A percentile compares a stretch with the other conserved stretches of the same genome.
Conservation (phyloP, 495 filamentous ascomycete genomes). For the Penicillium desertorum region DNA sequence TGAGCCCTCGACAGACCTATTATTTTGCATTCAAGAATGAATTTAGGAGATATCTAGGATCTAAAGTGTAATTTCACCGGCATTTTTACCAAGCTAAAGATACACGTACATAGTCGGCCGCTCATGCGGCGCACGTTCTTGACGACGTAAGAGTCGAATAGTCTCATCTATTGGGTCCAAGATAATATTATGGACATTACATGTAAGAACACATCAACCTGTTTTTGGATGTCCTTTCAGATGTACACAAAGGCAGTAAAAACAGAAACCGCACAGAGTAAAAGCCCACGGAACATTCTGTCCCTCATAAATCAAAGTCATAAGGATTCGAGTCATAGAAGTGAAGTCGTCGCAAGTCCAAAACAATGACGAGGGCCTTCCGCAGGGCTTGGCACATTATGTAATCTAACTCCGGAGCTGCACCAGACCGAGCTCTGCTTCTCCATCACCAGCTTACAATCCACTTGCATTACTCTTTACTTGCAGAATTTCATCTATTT, state of each 20-base stretch:
- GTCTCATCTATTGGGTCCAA: too few relatives aligned
- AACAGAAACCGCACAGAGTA: background rate
- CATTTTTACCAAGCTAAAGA: background rate
- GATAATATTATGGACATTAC: too few relatives aligned
- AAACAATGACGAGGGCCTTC: slow-evolving; percentile 31
- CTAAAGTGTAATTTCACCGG: background rate
- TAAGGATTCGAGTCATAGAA: background rate
- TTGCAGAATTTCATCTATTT: slow-evolving; percentile 26
- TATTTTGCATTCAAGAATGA: slow-evolving; percentile 36
- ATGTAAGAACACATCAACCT: too few relatives aligned
- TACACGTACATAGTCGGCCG: too few relatives aligned
- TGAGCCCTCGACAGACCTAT: slow-evolving; percentile 29
- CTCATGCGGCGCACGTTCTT: too few relatives aligned
- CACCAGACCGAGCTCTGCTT: slow-evolving; percentile 40
- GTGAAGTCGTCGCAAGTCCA: slow-evolving; percentile 11
- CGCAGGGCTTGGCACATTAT: slow-evolving; percentile 29
- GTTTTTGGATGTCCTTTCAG: too few relatives aligned
- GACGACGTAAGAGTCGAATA: too few relatives aligned
- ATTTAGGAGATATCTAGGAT: background rate
- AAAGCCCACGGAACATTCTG: background rate
- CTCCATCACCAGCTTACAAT: slow-evolving; percentile 46
- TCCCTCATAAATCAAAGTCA: background rate
- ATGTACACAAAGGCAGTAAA: too few relatives aligned
- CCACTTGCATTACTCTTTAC: slow-evolving; percentile 33
- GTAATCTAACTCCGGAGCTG: slow-evolving; percentile 40